Percentiles rank a stretch among this genome's conserved stretches.
Conservation (phyloP, 2,329 filamentous ascomycete species). For the Aspergillus sclerotialis region DNA sequence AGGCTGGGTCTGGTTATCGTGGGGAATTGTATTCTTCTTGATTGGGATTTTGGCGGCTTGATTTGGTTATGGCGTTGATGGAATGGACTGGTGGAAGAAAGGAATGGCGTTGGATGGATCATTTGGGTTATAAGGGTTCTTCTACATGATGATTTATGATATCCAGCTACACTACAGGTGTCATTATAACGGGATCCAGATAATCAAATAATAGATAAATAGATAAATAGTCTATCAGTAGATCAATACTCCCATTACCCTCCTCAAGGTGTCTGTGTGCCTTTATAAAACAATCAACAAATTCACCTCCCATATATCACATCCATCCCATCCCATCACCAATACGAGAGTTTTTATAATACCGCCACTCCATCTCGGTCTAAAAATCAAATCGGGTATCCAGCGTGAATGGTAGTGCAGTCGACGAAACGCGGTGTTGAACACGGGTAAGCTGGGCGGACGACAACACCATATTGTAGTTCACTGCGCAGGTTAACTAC, state of each 20-base stretch:
- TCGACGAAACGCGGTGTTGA: slow-evolving; percentile 15
- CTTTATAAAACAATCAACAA: background rate
- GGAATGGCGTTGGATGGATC: too few species aligned
- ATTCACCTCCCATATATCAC: background rate
- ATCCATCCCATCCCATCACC: background rate
- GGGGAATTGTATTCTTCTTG: slow-evolving; percentile 32
- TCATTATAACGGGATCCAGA: too few species aligned
- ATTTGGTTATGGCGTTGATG: background rate
- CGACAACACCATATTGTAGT: too few species aligned
- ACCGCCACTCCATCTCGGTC: background rate
- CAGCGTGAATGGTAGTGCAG: slow-evolving; percentile 16
- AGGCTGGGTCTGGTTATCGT: slow-evolving; percentile 24
- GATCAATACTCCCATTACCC: background rate
- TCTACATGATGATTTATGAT: background rate
- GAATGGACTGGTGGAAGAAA: too few species aligned
- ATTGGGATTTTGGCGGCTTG: slow-evolving; percentile 3
- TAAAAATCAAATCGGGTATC: slow-evolving; percentile 27
- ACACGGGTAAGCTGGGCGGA: slow-evolving; percentile 10
- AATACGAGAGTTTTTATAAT: background rate
- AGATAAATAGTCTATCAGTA: slow-evolving; percentile 1
- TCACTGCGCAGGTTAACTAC: slow-evolving; percentile 18
- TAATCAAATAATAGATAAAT: background rate
- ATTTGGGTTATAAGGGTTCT: too few species aligned
- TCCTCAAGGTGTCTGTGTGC: too few species aligned
- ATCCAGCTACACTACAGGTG: too few species aligned